Evolutionary conservation across 768 basidiomycete species (phyloP).

Genomic region (Rickenella mellea): DNA sequence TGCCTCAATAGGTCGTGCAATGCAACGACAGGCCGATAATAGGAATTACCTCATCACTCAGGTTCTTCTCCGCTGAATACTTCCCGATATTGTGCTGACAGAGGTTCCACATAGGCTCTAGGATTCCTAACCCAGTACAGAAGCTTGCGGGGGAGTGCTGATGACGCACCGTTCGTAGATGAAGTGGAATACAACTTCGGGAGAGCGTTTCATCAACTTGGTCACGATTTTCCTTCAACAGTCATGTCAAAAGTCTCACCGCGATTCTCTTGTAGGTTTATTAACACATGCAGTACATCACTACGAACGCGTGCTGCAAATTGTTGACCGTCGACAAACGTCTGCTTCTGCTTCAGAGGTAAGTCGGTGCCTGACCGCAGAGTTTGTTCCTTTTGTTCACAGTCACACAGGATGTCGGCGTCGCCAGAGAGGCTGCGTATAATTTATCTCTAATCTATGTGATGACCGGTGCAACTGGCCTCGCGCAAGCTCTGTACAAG

Average conservation of each 20-base stretch:
- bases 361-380: slow-evolving; percentile 7
- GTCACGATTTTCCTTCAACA: slow-evolving; percentile 29
- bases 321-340: slow-evolving; percentile 38
- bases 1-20: slow-evolving; percentile 80
- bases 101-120: slow-evolving; percentile 45
- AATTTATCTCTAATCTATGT: slow-evolving; percentile 81
- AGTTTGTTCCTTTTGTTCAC: not conserved
- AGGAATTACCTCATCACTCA: slow-evolving; percentile 82
- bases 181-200: slow-evolving; percentile 95
- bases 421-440: slow-evolving; percentile 76
- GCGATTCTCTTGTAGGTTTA: slow-evolving; percentile 41
- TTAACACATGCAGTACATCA: slow-evolving; percentile 76
- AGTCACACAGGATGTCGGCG: slow-evolving; percentile 32
- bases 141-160: slow-evolving; percentile 37
- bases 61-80: slow-evolving; percentile 18
- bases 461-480: slow-evolving; percentile 60
- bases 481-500: slow-evolving; percentile 63
- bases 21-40: slow-evolving; percentile 93
- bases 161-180: slow-evolving; percentile 29
- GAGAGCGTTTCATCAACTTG: slow-evolving; percentile 86
- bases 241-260: not conserved
- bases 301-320: slow-evolving; percentile 67
- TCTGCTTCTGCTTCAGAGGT: slow-evolving; percentile 19
- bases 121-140: slow-evolving; percentile 82
- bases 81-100: not conserved